Conservation (phyloP, 1,284 basidiomycete species). For the Peniophora sp. region DNA sequence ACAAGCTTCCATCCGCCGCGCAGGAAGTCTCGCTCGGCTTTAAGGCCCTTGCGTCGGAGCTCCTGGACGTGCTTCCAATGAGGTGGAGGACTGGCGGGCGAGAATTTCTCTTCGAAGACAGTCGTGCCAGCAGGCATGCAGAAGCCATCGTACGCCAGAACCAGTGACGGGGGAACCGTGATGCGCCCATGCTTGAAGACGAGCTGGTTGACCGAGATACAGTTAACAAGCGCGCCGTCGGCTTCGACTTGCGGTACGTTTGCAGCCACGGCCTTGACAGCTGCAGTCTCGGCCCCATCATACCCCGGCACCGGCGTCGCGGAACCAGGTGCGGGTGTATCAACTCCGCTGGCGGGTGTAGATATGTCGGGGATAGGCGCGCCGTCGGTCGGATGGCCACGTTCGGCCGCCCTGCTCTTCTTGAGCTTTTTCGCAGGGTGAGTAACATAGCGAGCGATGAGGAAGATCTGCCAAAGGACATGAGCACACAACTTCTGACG, state of each 20-base stretch:
- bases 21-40: slow-evolving; percentile 35
- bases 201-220: slow-evolving; percentile 57
- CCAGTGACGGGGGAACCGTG: slow-evolving; percentile 64
- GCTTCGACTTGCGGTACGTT: slow-evolving; percentile 28
- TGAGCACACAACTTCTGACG: not conserved
- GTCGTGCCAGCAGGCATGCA: slow-evolving; percentile 21
- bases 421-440: slow-evolving; percentile 34
- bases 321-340: slow-evolving; percentile 11
- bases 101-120: slow-evolving; percentile 21
- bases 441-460: slow-evolving; percentile 60
- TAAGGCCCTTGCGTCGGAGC: slow-evolving; percentile 30
- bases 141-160: slow-evolving; percentile 49
- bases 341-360: slow-evolving; percentile 15
- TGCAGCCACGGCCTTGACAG: slow-evolving; percentile 10
- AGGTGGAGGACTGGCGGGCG: slow-evolving; percentile 41
- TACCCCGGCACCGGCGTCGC: slow-evolving; percentile 19
- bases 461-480: slow-evolving; percentile 41
- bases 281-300: slow-evolving; percentile 16
- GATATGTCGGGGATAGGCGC: slow-evolving; percentile 17
- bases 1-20: slow-evolving; percentile 50
- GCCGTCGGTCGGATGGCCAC: slow-evolving; percentile 1
- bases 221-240: slow-evolving; percentile 59
- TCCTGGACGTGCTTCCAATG: slow-evolving; percentile 37
- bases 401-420: slow-evolving; percentile 13
- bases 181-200: slow-evolving; percentile 74